These are phyloP conservation scores for Phaseolus lunatus DNA, from an alignment of 306 rosid genomes.

Conservation along the genomic window DNA sequence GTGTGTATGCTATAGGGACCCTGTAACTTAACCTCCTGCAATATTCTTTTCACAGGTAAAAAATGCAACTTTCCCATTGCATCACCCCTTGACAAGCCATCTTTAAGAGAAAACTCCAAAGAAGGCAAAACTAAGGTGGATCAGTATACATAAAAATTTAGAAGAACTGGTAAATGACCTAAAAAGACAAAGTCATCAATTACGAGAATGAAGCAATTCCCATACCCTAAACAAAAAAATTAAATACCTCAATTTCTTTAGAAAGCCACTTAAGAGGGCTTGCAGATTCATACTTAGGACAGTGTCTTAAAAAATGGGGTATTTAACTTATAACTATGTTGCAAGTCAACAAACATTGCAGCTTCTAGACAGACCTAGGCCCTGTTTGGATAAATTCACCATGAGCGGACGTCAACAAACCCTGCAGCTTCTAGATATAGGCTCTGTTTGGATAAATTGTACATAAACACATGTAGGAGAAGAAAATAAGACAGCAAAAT, in stretches of 20 bases:
- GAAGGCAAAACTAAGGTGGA: constrained; percentile 1
- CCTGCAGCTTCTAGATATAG: background rate
- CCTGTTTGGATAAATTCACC: background rate
- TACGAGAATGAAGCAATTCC: constrained; percentile 1
- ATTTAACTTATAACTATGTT: background rate
- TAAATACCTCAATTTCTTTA: background rate
- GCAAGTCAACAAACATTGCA: constrained; percentile 15
- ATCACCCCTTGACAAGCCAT: background rate
- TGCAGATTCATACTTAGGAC: constrained; percentile 4
- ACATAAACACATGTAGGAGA: background rate
- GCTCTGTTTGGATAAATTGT: background rate
- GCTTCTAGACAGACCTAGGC: background rate
- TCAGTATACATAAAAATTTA: background rate
- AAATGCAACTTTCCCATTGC: constrained; percentile 6
- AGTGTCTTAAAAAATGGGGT: background rate
- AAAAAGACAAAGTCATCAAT: background rate
- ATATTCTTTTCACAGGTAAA: background rate
- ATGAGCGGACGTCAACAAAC: constrained; percentile 8
- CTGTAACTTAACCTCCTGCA: background rate
- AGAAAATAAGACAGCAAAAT: background rate
- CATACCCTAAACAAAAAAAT: background rate
- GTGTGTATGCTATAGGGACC: background rate
- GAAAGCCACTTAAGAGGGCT: background rate
- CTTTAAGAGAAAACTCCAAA: constrained; percentile 6
- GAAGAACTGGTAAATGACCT: background rate